These are phyloP conservation scores for Cydonia oblonga DNA, from an alignment of 331 rosid genomes.

Conservation along the genomic window DNA sequence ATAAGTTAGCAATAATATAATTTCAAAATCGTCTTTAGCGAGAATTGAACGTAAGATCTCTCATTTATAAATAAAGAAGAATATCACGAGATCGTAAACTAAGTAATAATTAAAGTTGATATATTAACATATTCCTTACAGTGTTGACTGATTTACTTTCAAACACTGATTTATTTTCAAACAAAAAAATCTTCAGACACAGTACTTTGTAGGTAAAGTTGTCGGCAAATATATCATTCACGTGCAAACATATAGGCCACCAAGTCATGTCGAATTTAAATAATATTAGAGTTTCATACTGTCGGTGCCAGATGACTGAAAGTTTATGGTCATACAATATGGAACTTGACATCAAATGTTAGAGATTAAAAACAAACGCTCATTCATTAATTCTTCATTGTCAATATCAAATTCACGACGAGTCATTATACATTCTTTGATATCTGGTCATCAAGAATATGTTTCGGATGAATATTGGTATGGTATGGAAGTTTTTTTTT, in stretches of 20 bases:
- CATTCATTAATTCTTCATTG: background rate
- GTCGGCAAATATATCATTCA: background rate
- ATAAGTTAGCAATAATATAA: fast-evolving
- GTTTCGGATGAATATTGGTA: background rate
- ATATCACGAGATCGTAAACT: fast-evolving
- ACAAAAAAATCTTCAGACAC: background rate
- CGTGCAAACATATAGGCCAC: background rate
- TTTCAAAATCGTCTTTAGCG: fast-evolving
- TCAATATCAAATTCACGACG: background rate
- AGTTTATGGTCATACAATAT: too few relatives aligned
- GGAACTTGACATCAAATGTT: too few relatives aligned
- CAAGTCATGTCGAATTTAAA: background rate
- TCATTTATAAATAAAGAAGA: fast-evolving
- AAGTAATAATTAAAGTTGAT: fast-evolving
- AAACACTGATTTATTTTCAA: background rate
- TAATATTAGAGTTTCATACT: background rate
- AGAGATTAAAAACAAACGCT: background rate
- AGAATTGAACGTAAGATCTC: fast-evolving
- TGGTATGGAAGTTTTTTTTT: too few relatives aligned
- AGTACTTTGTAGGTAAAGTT: background rate
- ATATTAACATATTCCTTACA: background rate
- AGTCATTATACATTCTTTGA: background rate
- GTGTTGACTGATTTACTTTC: background rate
- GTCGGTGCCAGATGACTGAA: background rate
- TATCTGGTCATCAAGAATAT: too few relatives aligned